These are phyloP conservation scores for Exobasidium rhododendri DNA, from an alignment of 1,284 basidiomycete species.

Conservation along the genomic window DNA sequence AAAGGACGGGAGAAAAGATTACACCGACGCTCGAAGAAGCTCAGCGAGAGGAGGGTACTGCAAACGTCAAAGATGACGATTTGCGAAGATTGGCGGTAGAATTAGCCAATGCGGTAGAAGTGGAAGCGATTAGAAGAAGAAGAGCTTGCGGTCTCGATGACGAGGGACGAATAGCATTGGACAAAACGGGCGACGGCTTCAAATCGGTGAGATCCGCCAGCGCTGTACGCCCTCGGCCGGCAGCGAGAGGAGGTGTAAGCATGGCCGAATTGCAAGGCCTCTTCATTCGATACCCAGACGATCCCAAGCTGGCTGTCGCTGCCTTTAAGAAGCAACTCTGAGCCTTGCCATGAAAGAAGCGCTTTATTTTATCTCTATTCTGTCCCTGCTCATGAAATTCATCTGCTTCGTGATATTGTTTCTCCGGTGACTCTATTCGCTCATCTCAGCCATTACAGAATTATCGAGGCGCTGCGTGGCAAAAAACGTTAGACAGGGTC, in stretches of 20 bases:
- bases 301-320: conserved; percentile 37
- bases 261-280: conserved; percentile 55
- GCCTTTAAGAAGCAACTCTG: conserved; percentile 2
- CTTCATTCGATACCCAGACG: conserved; percentile 51
- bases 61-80: conserved; percentile 18
- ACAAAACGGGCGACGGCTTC: background rate
- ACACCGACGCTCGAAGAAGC: conserved; percentile 5
- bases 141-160: conserved; percentile 27
- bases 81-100: conserved; percentile 22
- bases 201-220: background rate
- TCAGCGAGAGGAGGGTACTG: conserved; percentile 15
- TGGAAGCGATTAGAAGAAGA: conserved; percentile 23
- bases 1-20: conserved; percentile 14
- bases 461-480: no score
- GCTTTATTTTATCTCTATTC: no score
- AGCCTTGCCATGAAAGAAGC: no score
- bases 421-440: no score
- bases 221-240: conserved; percentile 19
- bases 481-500: no score
- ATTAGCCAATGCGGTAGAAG: conserved; percentile 25
- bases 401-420: no score
- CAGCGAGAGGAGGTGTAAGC: conserved; percentile 50
- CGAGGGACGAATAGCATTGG: conserved; percentile 15
- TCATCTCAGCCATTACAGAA: no score
- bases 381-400: no score